Evolutionary conservation across 768 basidiomycete species (phyloP).

Genomic region (Lyophyllum atratum): DNA sequence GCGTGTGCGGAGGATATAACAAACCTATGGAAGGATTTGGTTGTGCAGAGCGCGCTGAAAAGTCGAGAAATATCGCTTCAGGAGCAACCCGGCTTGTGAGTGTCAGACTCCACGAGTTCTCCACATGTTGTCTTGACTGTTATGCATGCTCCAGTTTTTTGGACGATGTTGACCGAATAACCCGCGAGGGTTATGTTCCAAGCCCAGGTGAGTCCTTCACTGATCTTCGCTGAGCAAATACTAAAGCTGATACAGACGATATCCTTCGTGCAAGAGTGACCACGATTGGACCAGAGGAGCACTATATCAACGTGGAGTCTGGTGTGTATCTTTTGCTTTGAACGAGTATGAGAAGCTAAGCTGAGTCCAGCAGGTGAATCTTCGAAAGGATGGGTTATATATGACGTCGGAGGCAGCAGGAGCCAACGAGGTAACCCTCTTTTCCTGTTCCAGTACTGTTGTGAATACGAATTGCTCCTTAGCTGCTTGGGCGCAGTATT

Average conservation of each 20-base stretch:
- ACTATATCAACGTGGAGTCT: conserved; percentile 48
- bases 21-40: conserved; percentile 50
- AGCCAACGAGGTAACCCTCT: conserved; percentile 49
- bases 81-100: conserved; percentile 66
- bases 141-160: conserved; percentile 49
- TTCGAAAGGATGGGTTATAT: conserved; percentile 59
- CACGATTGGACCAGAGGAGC: conserved; percentile 67
- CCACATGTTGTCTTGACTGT: background rate
- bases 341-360: background rate
- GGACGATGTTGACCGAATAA: conserved; percentile 53
- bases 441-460: background rate
- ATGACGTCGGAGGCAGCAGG: conserved; percentile 66
- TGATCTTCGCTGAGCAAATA: background rate
- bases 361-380: conserved; percentile 23
- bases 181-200: conserved; percentile 52
- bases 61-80: conserved; percentile 48
- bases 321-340: conserved; percentile 22
- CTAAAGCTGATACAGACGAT: conserved; percentile 43
- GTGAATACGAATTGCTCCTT: background rate
- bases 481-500: conserved; percentile 72
- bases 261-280: conserved; percentile 64
- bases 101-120: conserved; percentile 15
- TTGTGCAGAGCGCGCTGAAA: conserved; percentile 43
- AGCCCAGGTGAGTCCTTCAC: conserved; percentile 42
- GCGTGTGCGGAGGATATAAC: conserved; percentile 58